Base-by-base conservation (phyloP, 805 yeast genomes). In the Kodamaea sagamina region DNA sequence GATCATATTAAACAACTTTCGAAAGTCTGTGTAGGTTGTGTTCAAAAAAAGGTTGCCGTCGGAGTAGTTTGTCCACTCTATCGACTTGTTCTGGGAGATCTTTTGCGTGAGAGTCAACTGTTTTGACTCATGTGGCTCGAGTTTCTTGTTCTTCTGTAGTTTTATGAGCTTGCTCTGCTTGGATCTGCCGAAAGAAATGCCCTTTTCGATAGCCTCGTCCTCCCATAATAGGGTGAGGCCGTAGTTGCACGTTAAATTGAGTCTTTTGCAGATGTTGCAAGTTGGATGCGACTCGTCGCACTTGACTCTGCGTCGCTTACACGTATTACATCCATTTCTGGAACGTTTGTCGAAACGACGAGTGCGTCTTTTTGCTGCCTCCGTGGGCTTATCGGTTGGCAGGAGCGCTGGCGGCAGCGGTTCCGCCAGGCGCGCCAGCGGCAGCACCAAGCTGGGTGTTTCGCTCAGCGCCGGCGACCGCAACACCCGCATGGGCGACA, bases 231-330 rank as follows among this genome's bases (percentile, higher is more conserved):
- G 47, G 6, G 27, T 48, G 19, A 52, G 15, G 4, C 48, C 51
- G 34, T 55, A 62, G 24, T 15, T 43, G 37, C 61, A 61, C 1
- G 39, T 32, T 4, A 61, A 32, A 1, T 48, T 45, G 25, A 60
- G 43, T 36, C 62, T 51, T 4, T 11, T n/a, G 43, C 73, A 68
- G 11, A 59, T 53, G 4, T 11, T 17, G 42, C 74, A 69, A 5
- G 27, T 41, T 2, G 73, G 73, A 13, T 58, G 65, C 0, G 50
- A 31, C 48, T 69, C 43, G 38, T 40, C 43, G 38, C 80, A 75
- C 52, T 75, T 75, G 46, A 76, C 77, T 40, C 77, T 58, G 40
- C 81, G 59, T 41, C 59, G 58, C 51, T 74, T 74, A 57, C 79
- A 75, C 17, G 74, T 71, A 9, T 67, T 58, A 50, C 80, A 75